Conservation (phyloP, 2,329 filamentous ascomycete species). For the Sclerotinia nivalis region DNA sequence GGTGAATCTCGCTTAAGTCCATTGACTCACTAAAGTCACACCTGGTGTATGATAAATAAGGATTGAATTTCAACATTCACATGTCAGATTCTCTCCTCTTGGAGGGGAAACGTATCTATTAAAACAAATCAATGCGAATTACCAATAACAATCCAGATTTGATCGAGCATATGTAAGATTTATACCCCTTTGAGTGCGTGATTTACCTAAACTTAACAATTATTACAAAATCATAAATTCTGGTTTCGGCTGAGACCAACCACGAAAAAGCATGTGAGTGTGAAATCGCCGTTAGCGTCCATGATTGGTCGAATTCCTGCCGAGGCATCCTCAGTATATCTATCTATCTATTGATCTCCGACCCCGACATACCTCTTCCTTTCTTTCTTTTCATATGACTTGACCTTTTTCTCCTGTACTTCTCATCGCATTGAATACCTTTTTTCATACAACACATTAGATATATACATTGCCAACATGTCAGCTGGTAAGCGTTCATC, state of each 20-base stretch:
- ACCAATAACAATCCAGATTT: not conserved
- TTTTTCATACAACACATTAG: not conserved
- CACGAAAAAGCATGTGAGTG: constrained; percentile 22
- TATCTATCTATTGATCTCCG: constrained; percentile 1
- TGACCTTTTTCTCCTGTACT: not conserved
- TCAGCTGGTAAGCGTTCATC: constrained; percentile 34
- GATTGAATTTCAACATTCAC: constrained; percentile 1
- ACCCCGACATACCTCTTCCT: not conserved
- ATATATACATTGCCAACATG: constrained; percentile 27
- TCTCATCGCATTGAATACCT: constrained; percentile 3
- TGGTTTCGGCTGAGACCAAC: constrained; percentile 17
- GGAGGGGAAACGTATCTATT: not conserved
- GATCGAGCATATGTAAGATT: not conserved
- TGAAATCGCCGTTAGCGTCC: constrained; percentile 4
- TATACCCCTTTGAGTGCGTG: not conserved
- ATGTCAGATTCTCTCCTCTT: constrained; percentile 1
- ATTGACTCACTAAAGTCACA: not conserved
- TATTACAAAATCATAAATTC: constrained; percentile 5
- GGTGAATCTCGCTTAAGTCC: not conserved
- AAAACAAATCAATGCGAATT: not conserved
- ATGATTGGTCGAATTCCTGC: constrained; percentile 22
- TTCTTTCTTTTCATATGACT: constrained; percentile 3
- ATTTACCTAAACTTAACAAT: not conserved
- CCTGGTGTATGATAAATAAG: not conserved
- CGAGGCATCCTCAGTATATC: constrained; percentile 20